Conservation (phyloP, 2,329 filamentous ascomycete genomes). For the Penicillium hesseltinei region DNA sequence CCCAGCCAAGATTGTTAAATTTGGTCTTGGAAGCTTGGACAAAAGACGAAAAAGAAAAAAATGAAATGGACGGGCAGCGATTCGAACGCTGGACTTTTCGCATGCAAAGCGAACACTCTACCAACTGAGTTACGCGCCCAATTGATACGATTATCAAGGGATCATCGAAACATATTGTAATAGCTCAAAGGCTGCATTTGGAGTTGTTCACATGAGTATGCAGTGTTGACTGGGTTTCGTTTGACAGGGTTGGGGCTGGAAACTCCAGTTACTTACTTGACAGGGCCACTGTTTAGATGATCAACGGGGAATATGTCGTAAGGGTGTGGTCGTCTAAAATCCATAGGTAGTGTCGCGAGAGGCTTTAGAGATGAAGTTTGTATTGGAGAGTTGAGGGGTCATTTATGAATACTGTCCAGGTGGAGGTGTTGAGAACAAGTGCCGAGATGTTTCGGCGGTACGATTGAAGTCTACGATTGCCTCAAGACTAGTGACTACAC, state of each 20-base stretch:
- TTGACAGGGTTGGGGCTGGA: neutral
- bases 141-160: neutral
- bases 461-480: neutral
- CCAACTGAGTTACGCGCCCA: slow-evolving; percentile 10
- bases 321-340: too few species aligned
- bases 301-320: neutral
- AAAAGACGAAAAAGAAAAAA: neutral
- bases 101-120: slow-evolving; percentile 24
- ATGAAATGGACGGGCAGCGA: neutral
- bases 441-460: neutral
- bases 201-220: too few species aligned
- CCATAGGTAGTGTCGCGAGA: neutral
- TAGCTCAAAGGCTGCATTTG: rapidly evolving
- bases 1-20: neutral
- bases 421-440: neutral
- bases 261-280: neutral
- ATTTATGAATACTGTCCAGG: too few species aligned
- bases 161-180: rapidly evolving
- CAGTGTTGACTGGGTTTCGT: too few species aligned
- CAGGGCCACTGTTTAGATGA: neutral
- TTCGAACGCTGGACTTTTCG: slow-evolving; percentile 11
- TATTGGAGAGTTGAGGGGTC: too few species aligned
- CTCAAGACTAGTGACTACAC: neutral
- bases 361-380: neutral
- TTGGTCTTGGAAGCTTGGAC: too few species aligned